These are phyloP conservation scores for Hanseniaspora vineae DNA, from an alignment of 805 yeast species.

Conservation along the genomic window DNA sequence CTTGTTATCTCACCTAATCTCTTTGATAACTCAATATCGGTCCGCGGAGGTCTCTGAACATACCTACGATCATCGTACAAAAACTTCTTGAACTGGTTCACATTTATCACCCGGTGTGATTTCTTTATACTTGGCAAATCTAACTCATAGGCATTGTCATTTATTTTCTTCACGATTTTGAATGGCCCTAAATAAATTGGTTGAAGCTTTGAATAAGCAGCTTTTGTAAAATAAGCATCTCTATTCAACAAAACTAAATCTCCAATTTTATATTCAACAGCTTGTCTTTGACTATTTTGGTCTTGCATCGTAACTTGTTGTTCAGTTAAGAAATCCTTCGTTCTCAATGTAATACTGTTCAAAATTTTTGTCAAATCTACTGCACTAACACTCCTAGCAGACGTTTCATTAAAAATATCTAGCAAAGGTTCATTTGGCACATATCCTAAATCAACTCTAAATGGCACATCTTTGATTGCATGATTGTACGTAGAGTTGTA, in stretches of 20 bases:
- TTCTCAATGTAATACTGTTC: not conserved
- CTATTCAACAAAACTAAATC: conserved; percentile 2
- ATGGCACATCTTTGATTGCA: conserved; percentile 1
- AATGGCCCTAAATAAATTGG: conserved; percentile 1
- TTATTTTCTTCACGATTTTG: not conserved
- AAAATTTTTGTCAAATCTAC: conserved; percentile 1
- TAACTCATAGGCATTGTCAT: conserved; percentile 2
- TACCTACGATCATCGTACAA: not conserved
- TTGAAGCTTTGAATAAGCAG: conserved; percentile 1
- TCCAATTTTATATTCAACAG: not conserved
- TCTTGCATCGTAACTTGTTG: conserved; percentile 1
- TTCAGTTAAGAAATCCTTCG: conserved; percentile 1
- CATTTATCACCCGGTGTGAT: conserved; percentile 5
- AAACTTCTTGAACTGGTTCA: not conserved
- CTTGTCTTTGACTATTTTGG: not conserved
- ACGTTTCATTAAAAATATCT: not conserved
- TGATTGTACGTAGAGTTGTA: conserved; percentile 4
- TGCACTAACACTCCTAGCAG: not conserved
- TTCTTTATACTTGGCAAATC: conserved; percentile 4
- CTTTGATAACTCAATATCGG: not conserved
- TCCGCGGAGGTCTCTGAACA: conserved; percentile 1
- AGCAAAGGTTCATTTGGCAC: conserved; percentile 5
- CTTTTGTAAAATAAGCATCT: conserved; percentile 3
- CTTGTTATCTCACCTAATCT: not conserved
- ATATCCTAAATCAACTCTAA: conserved; percentile 7